Evolutionary conservation across 2,329 filamentous ascomycete species (phyloP).

Genomic region (Rosellinia necatrix): DNA sequence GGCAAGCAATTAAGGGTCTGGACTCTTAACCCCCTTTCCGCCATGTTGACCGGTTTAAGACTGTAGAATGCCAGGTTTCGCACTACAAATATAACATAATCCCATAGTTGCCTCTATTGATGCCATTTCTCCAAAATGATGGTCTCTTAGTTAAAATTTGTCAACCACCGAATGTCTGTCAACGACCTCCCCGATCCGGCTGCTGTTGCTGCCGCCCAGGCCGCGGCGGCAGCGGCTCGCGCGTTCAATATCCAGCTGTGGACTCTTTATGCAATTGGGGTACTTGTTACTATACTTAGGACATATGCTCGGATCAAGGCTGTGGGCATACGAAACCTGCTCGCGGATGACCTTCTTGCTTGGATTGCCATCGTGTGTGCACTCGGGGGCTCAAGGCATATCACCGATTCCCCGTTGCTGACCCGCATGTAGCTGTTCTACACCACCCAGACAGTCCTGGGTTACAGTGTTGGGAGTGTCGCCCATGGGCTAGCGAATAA

Average conservation of each 20-base stretch:
- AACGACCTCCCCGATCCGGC: constrained; percentile 12
- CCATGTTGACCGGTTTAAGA: not conserved
- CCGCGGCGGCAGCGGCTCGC: constrained; percentile 31
- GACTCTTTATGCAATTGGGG: constrained; percentile 43
- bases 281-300: constrained; percentile 43
- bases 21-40: not conserved
- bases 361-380: constrained; percentile 43
- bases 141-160: not conserved
- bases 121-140: not conserved
- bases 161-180: constrained; percentile 4
- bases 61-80: not conserved
- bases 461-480: constrained; percentile 52
- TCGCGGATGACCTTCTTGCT: constrained; percentile 45
- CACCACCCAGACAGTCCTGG: constrained; percentile 52
- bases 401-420: not conserved
- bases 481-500: constrained; percentile 59
- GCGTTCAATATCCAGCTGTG: constrained; percentile 43
- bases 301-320: constrained; percentile 43
- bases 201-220: constrained; percentile 25
- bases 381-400: not conserved
- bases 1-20: not conserved
- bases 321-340: constrained; percentile 40
- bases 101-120: not conserved
- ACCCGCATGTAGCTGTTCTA: constrained; percentile 51
- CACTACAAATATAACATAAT: not conserved